These are phyloP conservation scores for Fraxinus quadrangulata DNA, from an alignment of 257 asterid species.

Conservation along the genomic window DNA sequence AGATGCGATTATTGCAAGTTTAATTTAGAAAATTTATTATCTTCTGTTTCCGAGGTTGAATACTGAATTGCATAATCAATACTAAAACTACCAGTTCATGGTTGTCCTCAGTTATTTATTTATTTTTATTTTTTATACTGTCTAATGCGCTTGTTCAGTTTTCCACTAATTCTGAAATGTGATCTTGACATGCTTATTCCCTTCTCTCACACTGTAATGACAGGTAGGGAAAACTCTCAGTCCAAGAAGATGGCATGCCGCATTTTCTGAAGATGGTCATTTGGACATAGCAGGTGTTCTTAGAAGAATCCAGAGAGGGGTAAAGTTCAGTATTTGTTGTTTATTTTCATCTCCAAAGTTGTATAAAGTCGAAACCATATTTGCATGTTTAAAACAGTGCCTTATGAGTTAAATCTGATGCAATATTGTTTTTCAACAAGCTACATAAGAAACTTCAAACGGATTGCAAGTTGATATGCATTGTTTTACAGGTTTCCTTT, in stretches of 20 bases:
- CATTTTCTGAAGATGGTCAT: slow-evolving; percentile 77
- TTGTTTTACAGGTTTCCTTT: slow-evolving; percentile 1
- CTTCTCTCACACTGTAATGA: slow-evolving; percentile 17
- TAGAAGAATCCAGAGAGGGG: slow-evolving; percentile 97
- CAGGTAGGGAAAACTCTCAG: slow-evolving; percentile 91
- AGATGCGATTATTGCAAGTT: background rate
- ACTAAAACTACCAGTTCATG: slow-evolving; percentile 9
- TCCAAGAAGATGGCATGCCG: slow-evolving; percentile 95
- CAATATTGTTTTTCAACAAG: slow-evolving; percentile 11
- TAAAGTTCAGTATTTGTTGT: slow-evolving; percentile 31
- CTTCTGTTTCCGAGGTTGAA: background rate
- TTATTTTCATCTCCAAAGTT: slow-evolving; percentile 14
- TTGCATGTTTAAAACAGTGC: background rate
- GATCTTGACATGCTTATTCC: slow-evolving; percentile 9
- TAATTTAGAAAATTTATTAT: background rate
- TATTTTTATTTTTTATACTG: background rate
- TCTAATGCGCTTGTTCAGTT: background rate
- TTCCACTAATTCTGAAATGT: background rate
- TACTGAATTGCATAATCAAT: background rate
- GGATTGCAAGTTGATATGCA: background rate
- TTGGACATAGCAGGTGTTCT: slow-evolving; percentile 94
- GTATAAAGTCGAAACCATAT: slow-evolving; percentile 12
- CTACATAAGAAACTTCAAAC: slow-evolving; percentile 5
- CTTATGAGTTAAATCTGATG: slow-evolving; percentile 8
- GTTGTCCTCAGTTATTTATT: background rate